Conservation (phyloP, 306 rosid genomes). For the Lupinus albus region DNA sequence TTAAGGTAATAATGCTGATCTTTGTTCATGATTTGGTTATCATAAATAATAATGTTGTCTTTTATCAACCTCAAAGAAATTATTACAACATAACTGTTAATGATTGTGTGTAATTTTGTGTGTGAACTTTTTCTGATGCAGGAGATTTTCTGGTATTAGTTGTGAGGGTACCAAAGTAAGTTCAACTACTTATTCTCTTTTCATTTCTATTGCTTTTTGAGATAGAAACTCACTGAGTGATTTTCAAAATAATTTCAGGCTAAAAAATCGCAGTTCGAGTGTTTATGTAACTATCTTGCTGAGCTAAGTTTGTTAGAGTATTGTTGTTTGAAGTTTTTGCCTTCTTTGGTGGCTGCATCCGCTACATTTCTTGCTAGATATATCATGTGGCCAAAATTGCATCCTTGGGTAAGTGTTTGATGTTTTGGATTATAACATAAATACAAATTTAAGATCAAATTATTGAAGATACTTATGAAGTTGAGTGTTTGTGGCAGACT, state of each 20-base stretch:
- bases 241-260: conserved; percentile 43
- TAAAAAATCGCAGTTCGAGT: conserved; percentile 60
- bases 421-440: not conserved
- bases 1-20: conserved; percentile 53
- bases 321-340: conserved; percentile 59
- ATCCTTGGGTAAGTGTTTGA: conserved; percentile 74
- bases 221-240: conserved; percentile 20
- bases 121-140: conserved; percentile 34
- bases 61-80: no score
- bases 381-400: conserved; percentile 51
- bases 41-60: not conserved
- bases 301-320: conserved; percentile 85
- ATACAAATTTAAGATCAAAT: not conserved
- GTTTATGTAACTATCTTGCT: conserved; percentile 66
- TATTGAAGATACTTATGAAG: conserved; percentile 14
- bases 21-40: not conserved
- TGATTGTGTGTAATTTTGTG: not conserved
- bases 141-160: conserved; percentile 57
- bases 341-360: conserved; percentile 82
- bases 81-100: not conserved
- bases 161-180: conserved; percentile 52
- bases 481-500: conserved; percentile 45
- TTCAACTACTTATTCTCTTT: not conserved
- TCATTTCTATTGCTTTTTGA: not conserved
- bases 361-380: conserved; percentile 67